Conservation (phyloP, 2,329 filamentous ascomycete genomes). For the Elsinoe perseae region DNA sequence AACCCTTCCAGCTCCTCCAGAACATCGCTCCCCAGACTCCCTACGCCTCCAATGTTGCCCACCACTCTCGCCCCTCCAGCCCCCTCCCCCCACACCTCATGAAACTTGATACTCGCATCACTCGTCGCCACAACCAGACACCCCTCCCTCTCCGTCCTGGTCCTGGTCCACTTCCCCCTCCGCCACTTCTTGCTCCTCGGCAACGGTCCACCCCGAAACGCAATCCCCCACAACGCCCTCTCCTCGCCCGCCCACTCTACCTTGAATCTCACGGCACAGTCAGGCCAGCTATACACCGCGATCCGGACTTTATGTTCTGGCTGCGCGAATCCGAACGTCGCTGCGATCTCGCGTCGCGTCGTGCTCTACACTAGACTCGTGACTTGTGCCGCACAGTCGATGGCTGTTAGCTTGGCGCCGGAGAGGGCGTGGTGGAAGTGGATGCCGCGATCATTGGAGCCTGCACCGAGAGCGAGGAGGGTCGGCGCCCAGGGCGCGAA, state of each 20-base stretch:
- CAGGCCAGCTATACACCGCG: conserved; percentile 90
- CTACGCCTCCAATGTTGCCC: conserved; percentile 44
- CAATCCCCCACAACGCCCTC: conserved; percentile 77
- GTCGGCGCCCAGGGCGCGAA: conserved; percentile 92
- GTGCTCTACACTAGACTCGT: conserved; percentile 87
- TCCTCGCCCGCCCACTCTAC: conserved; percentile 77
- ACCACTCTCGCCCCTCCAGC: conserved; percentile 39
- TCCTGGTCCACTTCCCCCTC: conserved; percentile 38
- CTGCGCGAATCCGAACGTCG: conserved; percentile 88
- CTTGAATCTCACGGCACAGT: conserved; percentile 74
- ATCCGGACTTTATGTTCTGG: conserved; percentile 84
- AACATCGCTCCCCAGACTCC: conserved; percentile 70
- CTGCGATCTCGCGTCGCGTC: conserved; percentile 76
- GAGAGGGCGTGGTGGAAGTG: conserved; percentile 89
- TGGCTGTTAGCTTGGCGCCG: conserved; percentile 77
- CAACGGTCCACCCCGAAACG: conserved; percentile 62
- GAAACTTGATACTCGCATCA: conserved; percentile 88
- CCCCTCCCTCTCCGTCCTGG: conserved; percentile 59
- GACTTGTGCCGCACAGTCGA: conserved; percentile 87
- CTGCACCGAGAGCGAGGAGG: conserved; percentile 82
- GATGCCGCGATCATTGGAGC: conserved; percentile 89
- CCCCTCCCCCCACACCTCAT: conserved; percentile 68
- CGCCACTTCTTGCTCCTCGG: conserved; percentile 24
- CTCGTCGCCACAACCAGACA: conserved; percentile 89
- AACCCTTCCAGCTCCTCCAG: conserved; percentile 75